A percentile compares a stretch with the other conserved stretches of the same genome.
These are phyloP conservation scores for Periconia macrospinosa DNA, from an alignment of 2,329 filamentous ascomycete species.

Conservation along the genomic window DNA sequence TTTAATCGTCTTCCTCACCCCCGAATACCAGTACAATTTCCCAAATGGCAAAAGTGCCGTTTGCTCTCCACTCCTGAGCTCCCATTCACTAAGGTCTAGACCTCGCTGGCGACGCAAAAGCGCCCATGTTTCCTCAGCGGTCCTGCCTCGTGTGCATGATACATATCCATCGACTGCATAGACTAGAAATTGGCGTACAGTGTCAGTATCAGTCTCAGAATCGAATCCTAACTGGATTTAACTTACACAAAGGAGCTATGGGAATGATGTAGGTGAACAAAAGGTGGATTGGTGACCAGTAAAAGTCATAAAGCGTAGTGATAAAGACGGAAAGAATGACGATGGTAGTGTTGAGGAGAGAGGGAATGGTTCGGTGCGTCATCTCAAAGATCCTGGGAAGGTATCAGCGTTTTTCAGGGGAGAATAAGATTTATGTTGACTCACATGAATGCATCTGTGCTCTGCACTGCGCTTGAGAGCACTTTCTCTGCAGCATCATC, in stretches of 20 bases:
- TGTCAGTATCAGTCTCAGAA: no score
- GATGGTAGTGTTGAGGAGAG: conserved; percentile 6
- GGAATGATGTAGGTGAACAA: conserved; percentile 11
- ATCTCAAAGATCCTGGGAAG: conserved; percentile 12
- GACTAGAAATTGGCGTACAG: not conserved
- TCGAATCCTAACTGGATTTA: no score
- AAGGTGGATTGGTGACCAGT: conserved; percentile 6
- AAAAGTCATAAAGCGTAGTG: conserved; percentile 5
- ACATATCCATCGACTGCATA: conserved; percentile 12
- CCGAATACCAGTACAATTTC: conserved; percentile 1
- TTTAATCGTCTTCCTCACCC: not conserved
- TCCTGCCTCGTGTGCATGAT: conserved; percentile 7
- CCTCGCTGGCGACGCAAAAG: not conserved
- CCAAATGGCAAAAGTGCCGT: conserved; percentile 1
- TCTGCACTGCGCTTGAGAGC: not conserved
- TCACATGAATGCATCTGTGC: conserved; percentile 1
- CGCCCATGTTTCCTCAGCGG: not conserved
- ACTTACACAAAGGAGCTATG: conserved; percentile 3
- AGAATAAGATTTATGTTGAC: not conserved
- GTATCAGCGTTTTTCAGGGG: not conserved
- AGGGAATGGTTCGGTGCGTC: conserved; percentile 6
- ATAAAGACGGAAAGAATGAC: conserved; percentile 6
- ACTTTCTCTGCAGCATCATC: not conserved
- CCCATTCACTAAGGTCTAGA: conserved; percentile 1
- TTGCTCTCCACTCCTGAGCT: not conserved